phyloP scores from a whole-genome alignment of 805 yeast species.

The Ogataea dorogensis region DNA sequence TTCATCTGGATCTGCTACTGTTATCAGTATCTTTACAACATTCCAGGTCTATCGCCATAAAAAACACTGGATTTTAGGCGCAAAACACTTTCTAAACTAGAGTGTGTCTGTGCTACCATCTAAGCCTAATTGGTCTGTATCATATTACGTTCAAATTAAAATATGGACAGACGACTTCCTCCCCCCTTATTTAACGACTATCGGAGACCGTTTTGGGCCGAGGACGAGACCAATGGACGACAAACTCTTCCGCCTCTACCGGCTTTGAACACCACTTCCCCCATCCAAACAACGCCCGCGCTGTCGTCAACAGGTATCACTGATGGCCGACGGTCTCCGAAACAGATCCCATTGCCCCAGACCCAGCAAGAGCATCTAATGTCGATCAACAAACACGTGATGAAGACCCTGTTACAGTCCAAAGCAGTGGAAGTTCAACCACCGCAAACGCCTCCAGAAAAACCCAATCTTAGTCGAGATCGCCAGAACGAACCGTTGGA shows the following conservation, averaged over 20 bases:
- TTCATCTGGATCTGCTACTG: not conserved
- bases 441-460: conserved; percentile 10
- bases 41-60: not conserved
- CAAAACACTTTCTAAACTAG: not conserved
- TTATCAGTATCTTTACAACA: not conserved
- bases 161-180: conserved; percentile 10
- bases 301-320: conserved; percentile 2
- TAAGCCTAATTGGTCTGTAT: conserved; percentile 3
- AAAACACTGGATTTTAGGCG: not conserved
- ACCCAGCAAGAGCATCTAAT: conserved; percentile 17
- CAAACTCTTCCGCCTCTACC: conserved; percentile 5
- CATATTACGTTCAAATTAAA: not conserved
- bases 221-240: conserved; percentile 1
- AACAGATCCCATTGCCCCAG: conserved; percentile 17
- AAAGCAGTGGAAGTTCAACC: conserved; percentile 7
- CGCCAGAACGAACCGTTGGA: conserved; percentile 11
- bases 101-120: conserved; percentile 9
- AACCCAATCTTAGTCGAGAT: conserved; percentile 10
- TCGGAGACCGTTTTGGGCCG: conserved; percentile 4
- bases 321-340: conserved; percentile 7
- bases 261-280: conserved; percentile 2
- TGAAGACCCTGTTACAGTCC: conserved; percentile 15
- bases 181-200: conserved; percentile 6
- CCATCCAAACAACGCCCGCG: conserved; percentile 5
- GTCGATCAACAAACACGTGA: conserved; percentile 19